phyloP scores from a whole-genome alignment of 257 asterid genomes.

The Primulina tabacum region DNA sequence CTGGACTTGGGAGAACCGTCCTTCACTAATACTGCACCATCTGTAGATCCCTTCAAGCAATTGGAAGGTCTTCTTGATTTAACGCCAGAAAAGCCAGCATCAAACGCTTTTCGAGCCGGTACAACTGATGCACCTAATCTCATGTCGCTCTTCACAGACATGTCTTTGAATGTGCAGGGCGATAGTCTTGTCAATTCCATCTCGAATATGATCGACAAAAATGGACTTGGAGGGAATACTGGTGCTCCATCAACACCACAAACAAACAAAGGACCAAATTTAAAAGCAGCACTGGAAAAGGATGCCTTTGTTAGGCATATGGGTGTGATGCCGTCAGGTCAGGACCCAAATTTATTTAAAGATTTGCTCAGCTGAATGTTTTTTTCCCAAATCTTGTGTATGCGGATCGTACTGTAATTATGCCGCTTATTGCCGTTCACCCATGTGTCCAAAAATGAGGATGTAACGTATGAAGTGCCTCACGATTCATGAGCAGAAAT shows the following conservation, averaged over 20 bases:
- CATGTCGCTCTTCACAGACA: constrained; percentile 55
- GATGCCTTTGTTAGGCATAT: constrained; percentile 90
- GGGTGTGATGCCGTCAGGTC: constrained; percentile 83
- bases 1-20: constrained; percentile 82
- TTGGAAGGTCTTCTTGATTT: constrained; percentile 87
- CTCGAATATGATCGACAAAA: constrained; percentile 32
- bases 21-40: constrained; percentile 35
- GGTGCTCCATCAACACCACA: constrained; percentile 30
- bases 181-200: constrained; percentile 24
- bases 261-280: constrained; percentile 62
- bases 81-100: constrained; percentile 39
- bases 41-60: constrained; percentile 79
- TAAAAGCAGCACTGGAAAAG: constrained; percentile 71
- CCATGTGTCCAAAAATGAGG: too few species aligned
- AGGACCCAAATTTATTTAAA: constrained; percentile 79
- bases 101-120: constrained; percentile 32
- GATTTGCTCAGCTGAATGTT: constrained; percentile 65
- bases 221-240: constrained; percentile 40
- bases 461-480: too few species aligned
- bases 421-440: constrained; percentile 14
- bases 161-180: constrained; percentile 44
- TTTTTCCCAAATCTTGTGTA: constrained; percentile 3
- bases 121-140: constrained; percentile 49
- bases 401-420: constrained; percentile 2
- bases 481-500: constrained; percentile 1